phyloP scores from a whole-genome alignment of 306 rosid genomes.

The Boehmeria nivea region DNA sequence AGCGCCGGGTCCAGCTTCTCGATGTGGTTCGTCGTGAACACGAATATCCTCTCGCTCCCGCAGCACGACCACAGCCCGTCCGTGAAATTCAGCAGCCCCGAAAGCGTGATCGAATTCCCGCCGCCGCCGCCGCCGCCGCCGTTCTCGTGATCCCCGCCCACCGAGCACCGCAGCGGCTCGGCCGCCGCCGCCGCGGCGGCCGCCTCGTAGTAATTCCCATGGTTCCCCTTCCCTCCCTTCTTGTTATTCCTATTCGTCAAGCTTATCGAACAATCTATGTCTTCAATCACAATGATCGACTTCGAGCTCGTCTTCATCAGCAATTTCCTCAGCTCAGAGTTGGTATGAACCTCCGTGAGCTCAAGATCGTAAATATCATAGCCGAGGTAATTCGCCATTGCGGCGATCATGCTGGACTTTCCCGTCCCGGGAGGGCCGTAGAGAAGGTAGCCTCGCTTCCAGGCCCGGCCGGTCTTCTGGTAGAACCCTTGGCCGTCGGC shows the following conservation, averaged over 20 bases:
- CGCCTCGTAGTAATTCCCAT: no score
- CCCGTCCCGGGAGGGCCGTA: conserved; percentile 97
- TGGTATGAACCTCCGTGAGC: conserved; percentile 81
- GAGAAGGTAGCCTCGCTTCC: conserved; percentile 89
- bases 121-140: conserved; percentile 39
- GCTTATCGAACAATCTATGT: conserved; percentile 82
- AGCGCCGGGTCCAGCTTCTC: conserved; percentile 95
- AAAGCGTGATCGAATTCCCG: conserved; percentile 71
- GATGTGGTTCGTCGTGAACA: conserved; percentile 89
- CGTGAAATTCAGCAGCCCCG: conserved; percentile 83
- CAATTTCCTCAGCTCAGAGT: conserved; percentile 79
- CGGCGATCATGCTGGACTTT: conserved; percentile 92
- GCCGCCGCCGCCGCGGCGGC: neutral
- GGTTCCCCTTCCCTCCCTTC: neutral
- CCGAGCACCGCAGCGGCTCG: conserved; percentile 21
- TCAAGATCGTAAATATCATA: conserved; percentile 90
- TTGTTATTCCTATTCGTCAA: conserved; percentile 50
- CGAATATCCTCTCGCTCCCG: conserved; percentile 93
- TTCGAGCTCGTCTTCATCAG: conserved; percentile 92
- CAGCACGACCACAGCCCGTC: conserved; percentile 99
- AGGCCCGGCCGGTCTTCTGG: conserved; percentile 84
- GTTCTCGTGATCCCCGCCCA: conserved; percentile 27
- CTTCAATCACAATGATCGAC: conserved; percentile 84
- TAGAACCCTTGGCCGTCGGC: conserved; percentile 74
- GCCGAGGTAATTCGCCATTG: conserved; percentile 84